Evolutionary conservation across 1,284 basidiomycete genomes (phyloP), one percentile per base, ranked within the genome.

Genomic region (Leccinum pseudoinsigne): DNA sequence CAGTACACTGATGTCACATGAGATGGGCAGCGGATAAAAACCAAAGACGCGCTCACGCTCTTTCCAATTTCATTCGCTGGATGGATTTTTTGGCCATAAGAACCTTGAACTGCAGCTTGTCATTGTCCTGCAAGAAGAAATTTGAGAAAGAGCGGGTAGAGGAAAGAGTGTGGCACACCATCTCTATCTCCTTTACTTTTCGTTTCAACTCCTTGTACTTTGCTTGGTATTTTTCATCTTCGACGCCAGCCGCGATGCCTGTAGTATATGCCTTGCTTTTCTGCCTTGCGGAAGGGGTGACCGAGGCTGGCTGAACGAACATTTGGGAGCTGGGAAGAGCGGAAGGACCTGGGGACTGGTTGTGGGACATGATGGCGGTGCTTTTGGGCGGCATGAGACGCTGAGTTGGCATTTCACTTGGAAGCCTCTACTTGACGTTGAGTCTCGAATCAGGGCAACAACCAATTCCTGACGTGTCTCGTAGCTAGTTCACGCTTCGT

Each of bases 141-240:
- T 26, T 56, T 53, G 23, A 62, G 53, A 59, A 50, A 14, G 56
- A 45, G 57, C 8, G 34, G 59, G 59, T 8, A 14, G 23, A 42
- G 31, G 53, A 31, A 56, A 57, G 63, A 69, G 58, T 62, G 64
- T 57, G 66, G 82, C 87, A 69, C 68, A 93, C 93, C 58, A 83
- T 78, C 78, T 96, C 94, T 66, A 96, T 92, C 77, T 95, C 92
- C 74, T 87, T 87, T 61, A 95, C 91, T 80, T 95, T 95, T 74
- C 86, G 85, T 76, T 94, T 95, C 68, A 96, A 81, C 65, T 96
- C 93, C 76, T 88, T 93, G 81, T 95, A 95, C 78, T 96, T 96
- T 71, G 84, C 83, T 65, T 92, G 87, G 76, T 96, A 96, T 78
- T 94, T 95, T 72, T 85, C 85, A 73, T 95, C 94, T 75, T 96